Percentiles rank a stretch among this genome's conserved stretches.
phyloP scores from a whole-genome alignment of 805 yeast species.

The Blastobotrys robertii region DNA sequence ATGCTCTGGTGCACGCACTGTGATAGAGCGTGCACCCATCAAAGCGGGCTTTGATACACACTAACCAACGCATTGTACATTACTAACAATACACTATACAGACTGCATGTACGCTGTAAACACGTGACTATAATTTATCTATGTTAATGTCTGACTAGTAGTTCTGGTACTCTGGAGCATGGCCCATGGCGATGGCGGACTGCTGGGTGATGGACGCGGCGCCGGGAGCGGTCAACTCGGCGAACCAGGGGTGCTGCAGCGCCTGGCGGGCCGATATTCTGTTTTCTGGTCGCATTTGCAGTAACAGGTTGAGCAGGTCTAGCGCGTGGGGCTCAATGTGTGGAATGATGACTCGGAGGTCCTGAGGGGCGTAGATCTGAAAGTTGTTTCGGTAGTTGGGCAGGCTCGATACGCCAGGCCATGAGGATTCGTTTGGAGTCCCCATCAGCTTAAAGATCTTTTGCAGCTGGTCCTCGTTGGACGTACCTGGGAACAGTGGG shows the following conservation, averaged over 20 bases:
- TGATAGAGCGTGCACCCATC: neutral
- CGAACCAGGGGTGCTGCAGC: constrained; percentile 66
- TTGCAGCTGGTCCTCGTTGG: constrained; percentile 89
- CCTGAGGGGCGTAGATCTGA: constrained; percentile 83
- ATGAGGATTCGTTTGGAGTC: constrained; percentile 88
- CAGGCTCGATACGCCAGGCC: constrained; percentile 92
- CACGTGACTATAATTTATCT: neutral
- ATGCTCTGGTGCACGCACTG: neutral
- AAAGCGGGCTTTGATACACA: neutral
- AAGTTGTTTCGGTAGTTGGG: constrained; percentile 83
- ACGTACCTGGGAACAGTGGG: constrained; percentile 91
- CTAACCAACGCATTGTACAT: neutral
- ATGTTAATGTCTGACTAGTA: neutral
- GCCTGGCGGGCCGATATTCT: constrained; percentile 46
- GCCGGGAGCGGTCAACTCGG: constrained; percentile 41
- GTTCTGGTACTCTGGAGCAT: neutral
- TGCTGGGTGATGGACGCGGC: neutral
- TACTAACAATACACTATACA: neutral
- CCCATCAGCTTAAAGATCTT: constrained; percentile 92
- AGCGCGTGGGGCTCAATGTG: constrained; percentile 61
- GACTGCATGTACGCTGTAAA: neutral
- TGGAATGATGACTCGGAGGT: constrained; percentile 59
- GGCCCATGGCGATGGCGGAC: neutral
- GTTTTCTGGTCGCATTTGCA: constrained; percentile 45
- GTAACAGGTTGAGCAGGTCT: constrained; percentile 48